Evolutionary conservation across 1,139 yeast genomes (phyloP), one percentile per base, ranked within the genome.

Genomic region (Lodderomyces metapsilosis): DNA sequence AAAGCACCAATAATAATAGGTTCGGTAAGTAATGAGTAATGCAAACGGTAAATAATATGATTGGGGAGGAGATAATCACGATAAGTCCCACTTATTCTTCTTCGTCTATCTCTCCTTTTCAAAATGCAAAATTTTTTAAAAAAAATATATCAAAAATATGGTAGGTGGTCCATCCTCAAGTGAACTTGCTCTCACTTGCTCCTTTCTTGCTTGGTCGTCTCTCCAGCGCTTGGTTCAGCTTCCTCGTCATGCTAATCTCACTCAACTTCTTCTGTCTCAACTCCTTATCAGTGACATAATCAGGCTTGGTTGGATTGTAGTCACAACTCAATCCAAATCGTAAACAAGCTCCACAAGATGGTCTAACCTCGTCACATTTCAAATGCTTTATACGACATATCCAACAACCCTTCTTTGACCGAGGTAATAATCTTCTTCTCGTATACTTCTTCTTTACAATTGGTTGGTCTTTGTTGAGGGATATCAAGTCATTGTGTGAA

Each of bases 391-490:
- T 68, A 40, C 79, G 61, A 50, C 80, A 75, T 39, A 71, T 68
- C 76, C 74, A 74, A 51, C 80, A 74, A 0, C 79, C 80, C 32
- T 58, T 65, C 43, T 66, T 68, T 5, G 76, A 66, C 38, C 78
- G 53, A 2, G 75, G 76, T 44, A 70, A 60, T 27, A 68, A 53
- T 43, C 75, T 61, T 50, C 72, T 61, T 40, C 77, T 57, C 13
- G 74, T 71, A 46, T 68, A 59, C 47, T 70, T 71, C 47, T 66
- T 68, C 42, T 45, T 28, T 5, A 12, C 16, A 15, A 28, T 43
- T 32, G 31, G 48, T 28, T 46, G 46, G 13, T 21, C 36, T 2
- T 12, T 44, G 46, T 7, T 38, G 48, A n/a, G n/a, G n/a, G 16
- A 51, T 45, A 39, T 46, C 32, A 28, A 3, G 17, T 16, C 35